Evolutionary conservation across 1,284 basidiomycete genomes (phyloP), one percentile per base, ranked within the genome.

Genomic region (Vanrija sp.): DNA sequence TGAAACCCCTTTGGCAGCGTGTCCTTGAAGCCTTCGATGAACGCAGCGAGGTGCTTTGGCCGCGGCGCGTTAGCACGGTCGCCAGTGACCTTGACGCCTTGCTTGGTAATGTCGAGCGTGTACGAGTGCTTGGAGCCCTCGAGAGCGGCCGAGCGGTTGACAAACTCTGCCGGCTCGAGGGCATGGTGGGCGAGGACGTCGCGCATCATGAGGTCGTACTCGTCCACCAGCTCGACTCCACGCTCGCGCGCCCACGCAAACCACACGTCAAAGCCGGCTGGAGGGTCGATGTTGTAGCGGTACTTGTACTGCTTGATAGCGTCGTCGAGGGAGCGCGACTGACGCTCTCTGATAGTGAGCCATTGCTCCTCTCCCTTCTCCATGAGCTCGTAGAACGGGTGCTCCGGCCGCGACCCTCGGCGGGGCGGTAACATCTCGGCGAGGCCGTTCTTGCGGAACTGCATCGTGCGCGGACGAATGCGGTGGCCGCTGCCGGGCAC

Each of bases 191-290:
- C 68, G 29, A 75, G 47, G 0, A 76, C 26, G 56, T 75, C 74
- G 46, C 65, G 64, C 70, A 74, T 73, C 59, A 75, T 67, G 46
- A 71, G 67, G 58, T 77, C 73, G 60, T 72, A 77, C 51, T 74
- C 91, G 75, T 97, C 92, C 6, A 91, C 80, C 75, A 97, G 84
- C 65, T 85, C 83, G 58, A 91, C 85, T 19, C 83, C 78, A 66
- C 88, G 81, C 48, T 84, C 78, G 72, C 81, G 76, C 29, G 86
- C 86, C 73, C 91, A 96, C 47, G 77, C 66, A 55, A 70, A 80
- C 75, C 75, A 77, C 9, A 55, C 54, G 54, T 78, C 78, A 61
- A 78, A 80, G 0, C 78, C 79, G n/a, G 64, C 62, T 0, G 79
- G 79, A 8, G 78, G 78, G 15, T 66, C 48, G 28, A 78, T 71